Evolutionary conservation across 352 stramenopile species (phyloP).

Genomic region (Phytophthora cactorum): DNA sequence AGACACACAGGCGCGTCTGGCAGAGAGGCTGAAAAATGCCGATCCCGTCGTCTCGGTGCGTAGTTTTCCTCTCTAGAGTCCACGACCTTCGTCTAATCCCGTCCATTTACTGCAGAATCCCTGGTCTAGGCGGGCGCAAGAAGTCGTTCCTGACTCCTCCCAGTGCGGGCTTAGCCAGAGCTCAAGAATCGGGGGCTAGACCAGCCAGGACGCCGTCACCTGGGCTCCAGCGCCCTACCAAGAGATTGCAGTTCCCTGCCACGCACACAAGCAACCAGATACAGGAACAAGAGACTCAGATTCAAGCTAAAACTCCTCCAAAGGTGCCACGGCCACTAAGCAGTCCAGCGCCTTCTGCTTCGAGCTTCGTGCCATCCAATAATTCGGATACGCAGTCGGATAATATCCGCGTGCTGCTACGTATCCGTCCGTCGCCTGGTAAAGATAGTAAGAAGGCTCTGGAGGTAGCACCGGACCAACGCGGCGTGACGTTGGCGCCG

Average conservation of each 20-base stretch:
- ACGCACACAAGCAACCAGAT: conserved; percentile 23
- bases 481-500: conserved; percentile 67
- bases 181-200: conserved; percentile 9
- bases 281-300: conserved; percentile 9
- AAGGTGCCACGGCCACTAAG: conserved; percentile 1
- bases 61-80: background rate
- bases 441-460: conserved; percentile 53
- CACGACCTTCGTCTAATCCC: background rate
- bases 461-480: conserved; percentile 61
- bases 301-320: background rate
- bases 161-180: conserved; percentile 18
- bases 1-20: conserved; percentile 16
- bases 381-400: conserved; percentile 37
- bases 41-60: conserved; percentile 40
- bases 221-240: conserved; percentile 17
- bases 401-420: conserved; percentile 79
- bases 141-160: conserved; percentile 31
- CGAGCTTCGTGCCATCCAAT: conserved; percentile 14
- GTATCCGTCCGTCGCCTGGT: conserved; percentile 44
- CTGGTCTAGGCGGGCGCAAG: conserved; percentile 26
- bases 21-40: conserved; percentile 27
- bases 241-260: conserved; percentile 21
- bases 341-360: conserved; percentile 2
- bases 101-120: conserved; percentile 26
- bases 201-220: conserved; percentile 11